These are phyloP conservation scores for Fibroporia radiculosa DNA, from an alignment of 768 basidiomycete genomes.

Conservation along the genomic window DNA sequence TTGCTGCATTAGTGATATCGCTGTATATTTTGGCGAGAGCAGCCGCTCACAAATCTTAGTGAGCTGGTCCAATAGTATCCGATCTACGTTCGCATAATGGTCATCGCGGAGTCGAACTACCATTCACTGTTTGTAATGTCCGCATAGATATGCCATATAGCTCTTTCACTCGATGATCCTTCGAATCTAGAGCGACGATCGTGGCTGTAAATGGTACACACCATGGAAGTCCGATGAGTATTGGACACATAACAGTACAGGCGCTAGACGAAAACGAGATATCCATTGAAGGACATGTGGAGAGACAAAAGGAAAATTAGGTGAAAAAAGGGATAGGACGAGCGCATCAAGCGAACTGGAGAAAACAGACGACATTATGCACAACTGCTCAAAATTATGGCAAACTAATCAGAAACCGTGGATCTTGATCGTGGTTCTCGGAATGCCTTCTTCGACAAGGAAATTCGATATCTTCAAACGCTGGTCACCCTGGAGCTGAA, in stretches of 20 bases:
- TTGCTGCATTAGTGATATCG: not conserved
- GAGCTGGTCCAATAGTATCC: too few species aligned
- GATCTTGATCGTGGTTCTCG: slow-evolving; percentile 72
- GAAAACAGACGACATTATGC: slow-evolving; percentile 11
- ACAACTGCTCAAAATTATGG: slow-evolving; percentile 9
- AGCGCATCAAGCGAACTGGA: too few species aligned
- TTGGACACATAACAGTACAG: slow-evolving; percentile 21
- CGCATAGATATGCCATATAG: not conserved
- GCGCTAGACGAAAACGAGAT: slow-evolving; percentile 22
- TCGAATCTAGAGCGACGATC: not conserved
- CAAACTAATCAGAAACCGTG: slow-evolving; percentile 69
- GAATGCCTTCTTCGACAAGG: slow-evolving; percentile 76
- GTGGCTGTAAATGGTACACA: not conserved
- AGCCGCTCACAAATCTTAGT: too few species aligned
- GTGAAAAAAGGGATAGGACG: too few species aligned
- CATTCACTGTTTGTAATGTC: not conserved
- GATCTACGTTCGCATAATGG: too few species aligned
- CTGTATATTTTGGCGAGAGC: not conserved
- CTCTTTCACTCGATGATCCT: not conserved
- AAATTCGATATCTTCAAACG: slow-evolving; percentile 84
- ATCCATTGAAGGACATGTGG: slow-evolving; percentile 14
- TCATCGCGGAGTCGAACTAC: too few species aligned
- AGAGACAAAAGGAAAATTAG: slow-evolving; percentile 13
- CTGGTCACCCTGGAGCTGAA: slow-evolving; percentile 99
- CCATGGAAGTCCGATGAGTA: slow-evolving; percentile 19